Evolutionary conservation across 2,329 filamentous ascomycete species (phyloP).

Genomic region (Hypoxylon sp.): DNA sequence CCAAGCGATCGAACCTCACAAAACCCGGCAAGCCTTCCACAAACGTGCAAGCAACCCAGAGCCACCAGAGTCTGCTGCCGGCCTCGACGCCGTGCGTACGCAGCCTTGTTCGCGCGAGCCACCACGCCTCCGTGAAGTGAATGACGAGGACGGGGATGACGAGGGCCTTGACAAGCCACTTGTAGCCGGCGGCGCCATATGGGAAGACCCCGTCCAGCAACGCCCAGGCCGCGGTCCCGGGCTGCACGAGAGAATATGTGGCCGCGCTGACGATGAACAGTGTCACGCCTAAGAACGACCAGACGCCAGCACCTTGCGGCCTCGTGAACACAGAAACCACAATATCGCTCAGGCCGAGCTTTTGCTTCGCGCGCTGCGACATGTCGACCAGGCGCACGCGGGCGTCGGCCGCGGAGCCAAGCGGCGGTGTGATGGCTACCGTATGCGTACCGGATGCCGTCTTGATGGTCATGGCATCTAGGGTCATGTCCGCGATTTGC

Average conservation of each 20-base stretch:
- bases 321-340: constrained; percentile 59
- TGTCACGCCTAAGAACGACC: constrained; percentile 68
- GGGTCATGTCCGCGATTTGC: constrained; percentile 74
- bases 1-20: constrained; percentile 64
- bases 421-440: constrained; percentile 78
- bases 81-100: constrained; percentile 63
- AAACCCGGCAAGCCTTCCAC: constrained; percentile 69
- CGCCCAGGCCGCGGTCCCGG: constrained; percentile 66
- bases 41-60: constrained; percentile 68
- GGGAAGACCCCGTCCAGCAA: constrained; percentile 68
- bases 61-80: constrained; percentile 65
- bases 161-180: constrained; percentile 71
- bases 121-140: constrained; percentile 75
- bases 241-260: constrained; percentile 65
- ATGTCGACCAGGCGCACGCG: constrained; percentile 81
- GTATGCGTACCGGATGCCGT: constrained; percentile 63
- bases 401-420: constrained; percentile 77
- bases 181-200: constrained; percentile 70
- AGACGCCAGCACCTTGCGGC: constrained; percentile 62
- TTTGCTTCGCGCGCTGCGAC: constrained; percentile 68
- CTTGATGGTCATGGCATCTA: constrained; percentile 72
- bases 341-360: constrained; percentile 70
- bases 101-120: constrained; percentile 65
- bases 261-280: constrained; percentile 68
- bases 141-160: constrained; percentile 72